These are phyloP conservation scores for Mycogone perniciosa DNA, from an alignment of 2,329 filamentous ascomycete genomes.

Conservation along the genomic window DNA sequence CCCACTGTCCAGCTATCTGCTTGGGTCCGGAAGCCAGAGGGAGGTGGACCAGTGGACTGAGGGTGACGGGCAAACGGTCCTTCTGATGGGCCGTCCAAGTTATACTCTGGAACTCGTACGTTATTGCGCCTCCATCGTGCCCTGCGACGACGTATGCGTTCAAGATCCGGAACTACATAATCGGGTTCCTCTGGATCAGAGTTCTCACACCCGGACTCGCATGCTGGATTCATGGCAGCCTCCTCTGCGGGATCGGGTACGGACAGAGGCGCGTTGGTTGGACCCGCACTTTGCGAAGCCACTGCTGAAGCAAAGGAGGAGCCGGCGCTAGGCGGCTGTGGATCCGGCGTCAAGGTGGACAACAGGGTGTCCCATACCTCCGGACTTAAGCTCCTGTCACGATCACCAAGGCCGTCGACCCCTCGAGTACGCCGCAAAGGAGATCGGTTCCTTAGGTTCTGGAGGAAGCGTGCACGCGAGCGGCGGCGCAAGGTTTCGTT, in stretches of 20 bases:
- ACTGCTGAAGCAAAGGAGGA: slow-evolving; percentile 72
- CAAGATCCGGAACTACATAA: slow-evolving; percentile 24
- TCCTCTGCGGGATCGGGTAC: slow-evolving; percentile 32
- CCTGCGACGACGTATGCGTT: slow-evolving; percentile 3
- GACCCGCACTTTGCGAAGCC: slow-evolving; percentile 35
- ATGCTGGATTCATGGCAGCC: slow-evolving; percentile 33
- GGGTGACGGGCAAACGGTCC: neutral
- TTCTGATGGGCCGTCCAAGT: slow-evolving; percentile 15
- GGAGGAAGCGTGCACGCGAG: slow-evolving; percentile 1
- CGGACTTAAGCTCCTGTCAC: slow-evolving; percentile 74
- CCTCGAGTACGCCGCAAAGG: slow-evolving; percentile 9
- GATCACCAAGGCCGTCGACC: slow-evolving; percentile 74
- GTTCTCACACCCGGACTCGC: slow-evolving; percentile 49
- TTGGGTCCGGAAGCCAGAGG: neutral
- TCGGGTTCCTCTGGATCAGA: slow-evolving; percentile 51
- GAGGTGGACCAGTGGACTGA: neutral
- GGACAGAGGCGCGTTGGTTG: slow-evolving; percentile 33
- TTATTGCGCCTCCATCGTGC: neutral
- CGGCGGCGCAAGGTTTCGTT: slow-evolving; percentile 1
- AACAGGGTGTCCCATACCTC: slow-evolving; percentile 77
- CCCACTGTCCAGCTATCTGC: slow-evolving; percentile 15
- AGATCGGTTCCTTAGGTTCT: neutral
- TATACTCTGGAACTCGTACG: slow-evolving; percentile 16
- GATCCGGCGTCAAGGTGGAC: slow-evolving; percentile 73
- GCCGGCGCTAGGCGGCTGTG: slow-evolving; percentile 69